A percentile compares a stretch with the other conserved stretches of the same genome.
Evolutionary conservation across 2,329 filamentous ascomycete genomes (phyloP).

Genomic region (Curvularia eragrostidis): DNA sequence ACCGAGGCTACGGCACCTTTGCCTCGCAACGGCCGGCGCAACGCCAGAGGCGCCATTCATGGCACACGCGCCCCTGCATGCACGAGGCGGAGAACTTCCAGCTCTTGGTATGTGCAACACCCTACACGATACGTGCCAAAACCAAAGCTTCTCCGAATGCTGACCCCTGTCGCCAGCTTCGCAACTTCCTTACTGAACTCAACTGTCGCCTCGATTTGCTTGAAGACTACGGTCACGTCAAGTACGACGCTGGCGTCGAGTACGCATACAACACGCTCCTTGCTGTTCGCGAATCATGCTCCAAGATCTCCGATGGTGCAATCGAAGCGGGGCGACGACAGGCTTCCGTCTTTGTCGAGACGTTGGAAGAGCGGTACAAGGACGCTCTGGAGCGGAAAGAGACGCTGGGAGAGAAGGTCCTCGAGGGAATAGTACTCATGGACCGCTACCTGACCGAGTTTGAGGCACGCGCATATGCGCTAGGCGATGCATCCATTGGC

Average conservation of each 20-base stretch:
- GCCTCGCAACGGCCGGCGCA: slow-evolving; percentile 27
- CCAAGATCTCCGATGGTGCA: slow-evolving; percentile 86
- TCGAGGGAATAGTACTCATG: slow-evolving; percentile 83
- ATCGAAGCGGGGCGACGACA: slow-evolving; percentile 85
- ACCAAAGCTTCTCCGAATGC: slow-evolving; percentile 2
- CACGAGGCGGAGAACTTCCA: slow-evolving; percentile 58
- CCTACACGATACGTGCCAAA: background rate
- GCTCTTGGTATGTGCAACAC: slow-evolving; percentile 42
- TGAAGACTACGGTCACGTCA: slow-evolving; percentile 84
- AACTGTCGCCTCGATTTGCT: slow-evolving; percentile 86
- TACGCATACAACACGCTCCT: slow-evolving; percentile 86
- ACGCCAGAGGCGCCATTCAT: slow-evolving; percentile 56
- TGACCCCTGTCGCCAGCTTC: slow-evolving; percentile 61
- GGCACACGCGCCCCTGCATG: slow-evolving; percentile 54
- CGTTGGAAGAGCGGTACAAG: slow-evolving; percentile 85
- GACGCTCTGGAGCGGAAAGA: slow-evolving; percentile 84
- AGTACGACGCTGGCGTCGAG: slow-evolving; percentile 82
- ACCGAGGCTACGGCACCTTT: slow-evolving; percentile 48
- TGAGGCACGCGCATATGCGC: slow-evolving; percentile 79
- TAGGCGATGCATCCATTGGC: slow-evolving; percentile 78
- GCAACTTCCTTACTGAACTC: slow-evolving; percentile 83
- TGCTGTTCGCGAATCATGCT: slow-evolving; percentile 85
- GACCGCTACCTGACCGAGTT: slow-evolving; percentile 86
- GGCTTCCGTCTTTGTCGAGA: slow-evolving; percentile 89
- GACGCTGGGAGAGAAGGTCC: slow-evolving; percentile 89